phyloP scores from a whole-genome alignment of 2,329 filamentous ascomycete genomes.

The Colletotrichum sp. region DNA sequence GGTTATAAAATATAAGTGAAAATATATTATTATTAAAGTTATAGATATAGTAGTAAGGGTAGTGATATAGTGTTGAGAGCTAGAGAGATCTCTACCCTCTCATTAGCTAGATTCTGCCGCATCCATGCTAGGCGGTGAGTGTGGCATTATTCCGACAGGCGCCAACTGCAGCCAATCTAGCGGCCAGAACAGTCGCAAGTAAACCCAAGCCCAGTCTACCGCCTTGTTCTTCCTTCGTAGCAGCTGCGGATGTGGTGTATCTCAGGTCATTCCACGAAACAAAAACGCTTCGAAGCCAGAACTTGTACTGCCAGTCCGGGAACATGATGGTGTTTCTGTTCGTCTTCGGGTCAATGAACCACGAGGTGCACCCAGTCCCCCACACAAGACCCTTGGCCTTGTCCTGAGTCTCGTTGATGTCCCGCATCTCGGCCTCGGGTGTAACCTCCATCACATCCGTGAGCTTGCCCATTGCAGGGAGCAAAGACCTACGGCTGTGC shows the following conservation, averaged over 20 bases:
- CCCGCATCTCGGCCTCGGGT: not conserved
- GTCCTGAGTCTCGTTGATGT: not conserved
- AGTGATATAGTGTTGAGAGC: too few species aligned
- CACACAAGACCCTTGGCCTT: constrained; percentile 45
- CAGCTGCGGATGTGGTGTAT: not conserved
- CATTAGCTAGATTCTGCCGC: too few species aligned
- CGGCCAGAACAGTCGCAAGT: not conserved
- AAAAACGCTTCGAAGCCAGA: constrained; percentile 35
- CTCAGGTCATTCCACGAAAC: not conserved
- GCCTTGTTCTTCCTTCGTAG: not conserved
- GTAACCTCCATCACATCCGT: not conserved
- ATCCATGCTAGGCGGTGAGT: too few species aligned
- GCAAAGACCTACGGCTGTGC: not conserved
- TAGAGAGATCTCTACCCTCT: too few species aligned
- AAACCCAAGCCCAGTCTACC: not conserved
- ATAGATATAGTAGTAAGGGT: too few species aligned
- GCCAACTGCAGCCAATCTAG: not conserved
- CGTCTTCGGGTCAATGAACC: constrained; percentile 52
- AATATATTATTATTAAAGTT: too few species aligned
- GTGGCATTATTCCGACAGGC: too few species aligned
- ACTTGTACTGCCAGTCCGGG: constrained; percentile 54
- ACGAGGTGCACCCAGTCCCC: constrained; percentile 54
- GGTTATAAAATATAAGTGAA: too few species aligned
- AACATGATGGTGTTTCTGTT: constrained; percentile 57
- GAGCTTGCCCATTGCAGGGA: not conserved